Conservation (phyloP, 208 protist genomes). For the Crithidia mellificae region DNA sequence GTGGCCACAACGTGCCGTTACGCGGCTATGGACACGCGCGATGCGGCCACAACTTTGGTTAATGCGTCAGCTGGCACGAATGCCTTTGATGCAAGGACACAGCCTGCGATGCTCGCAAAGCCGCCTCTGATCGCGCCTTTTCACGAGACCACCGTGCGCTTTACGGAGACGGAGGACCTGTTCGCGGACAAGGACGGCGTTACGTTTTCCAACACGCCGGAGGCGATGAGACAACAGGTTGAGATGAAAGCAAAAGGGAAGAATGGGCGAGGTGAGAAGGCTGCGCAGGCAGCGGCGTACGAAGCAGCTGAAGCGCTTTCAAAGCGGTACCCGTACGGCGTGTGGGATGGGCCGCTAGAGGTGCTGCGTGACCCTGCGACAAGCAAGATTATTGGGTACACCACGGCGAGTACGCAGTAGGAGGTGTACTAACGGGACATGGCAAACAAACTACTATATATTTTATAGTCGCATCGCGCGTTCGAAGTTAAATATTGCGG, state of each 20-base stretch:
- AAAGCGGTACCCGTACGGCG: slow-evolving; percentile 16
- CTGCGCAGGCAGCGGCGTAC: too few species aligned
- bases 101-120: too few species aligned
- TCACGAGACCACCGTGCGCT: slow-evolving; percentile 16
- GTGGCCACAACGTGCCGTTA: slow-evolving; percentile 8
- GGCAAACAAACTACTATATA: not conserved
- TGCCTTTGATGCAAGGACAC: too few species aligned
- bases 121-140: slow-evolving; percentile 43
- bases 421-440: not conserved
- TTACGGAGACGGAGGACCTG: not conserved
- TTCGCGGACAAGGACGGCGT: too few species aligned
- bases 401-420: not conserved
- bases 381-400: slow-evolving; percentile 44
- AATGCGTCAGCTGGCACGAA: too few species aligned
- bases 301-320: not conserved
- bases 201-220: not conserved
- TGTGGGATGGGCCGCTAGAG: slow-evolving; percentile 34
- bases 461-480: too few species aligned
- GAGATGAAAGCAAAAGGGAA: not conserved
- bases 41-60: too few species aligned
- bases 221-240: not conserved
- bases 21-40: slow-evolving; percentile 5
- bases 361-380: slow-evolving; percentile 41
- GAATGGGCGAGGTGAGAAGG: too few species aligned
- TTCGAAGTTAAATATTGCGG: too few species aligned